These are phyloP conservation scores for Dujonia santamariae DNA, from an alignment of 1,139 yeast genomes.

Conservation along the genomic window DNA sequence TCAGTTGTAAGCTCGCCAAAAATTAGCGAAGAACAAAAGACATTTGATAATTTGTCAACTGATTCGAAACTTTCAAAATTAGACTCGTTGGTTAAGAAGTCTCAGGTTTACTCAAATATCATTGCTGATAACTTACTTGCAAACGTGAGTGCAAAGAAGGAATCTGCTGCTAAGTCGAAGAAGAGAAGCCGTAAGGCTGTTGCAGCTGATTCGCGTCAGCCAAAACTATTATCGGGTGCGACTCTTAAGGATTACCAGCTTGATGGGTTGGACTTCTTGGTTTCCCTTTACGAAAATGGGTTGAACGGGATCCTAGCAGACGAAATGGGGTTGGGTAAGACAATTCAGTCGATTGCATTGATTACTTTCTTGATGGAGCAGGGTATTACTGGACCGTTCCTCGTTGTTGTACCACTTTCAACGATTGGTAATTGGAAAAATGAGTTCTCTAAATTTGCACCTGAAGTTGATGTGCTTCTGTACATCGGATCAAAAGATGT, in stretches of 20 bases:
- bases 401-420: slow-evolving; percentile 84
- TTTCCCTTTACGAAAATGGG: slow-evolving; percentile 87
- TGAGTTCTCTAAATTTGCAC: slow-evolving; percentile 75
- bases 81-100: slow-evolving; percentile 71
- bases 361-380: slow-evolving; percentile 75
- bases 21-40: slow-evolving; percentile 27
- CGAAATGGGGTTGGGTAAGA: slow-evolving; percentile 96
- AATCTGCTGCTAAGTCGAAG: background rate
- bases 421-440: slow-evolving; percentile 82
- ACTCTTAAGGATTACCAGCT: slow-evolving; percentile 77
- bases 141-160: slow-evolving; percentile 22
- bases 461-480: slow-evolving; percentile 57
- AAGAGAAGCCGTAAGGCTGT: slow-evolving; percentile 1
- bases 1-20: slow-evolving; percentile 3
- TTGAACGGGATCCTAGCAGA: slow-evolving; percentile 93
- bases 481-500: slow-evolving; percentile 65
- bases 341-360: slow-evolving; percentile 80
- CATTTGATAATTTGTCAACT: slow-evolving; percentile 39
- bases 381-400: slow-evolving; percentile 78
- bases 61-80: slow-evolving; percentile 56
- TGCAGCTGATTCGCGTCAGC: slow-evolving; percentile 44
- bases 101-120: slow-evolving; percentile 80
- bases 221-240: slow-evolving; percentile 64
- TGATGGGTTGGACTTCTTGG: slow-evolving; percentile 89
- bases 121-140: slow-evolving; percentile 73